Base-by-base conservation (phyloP, 2,329 filamentous ascomycete genomes). In the Catunica adiposa region DNA sequence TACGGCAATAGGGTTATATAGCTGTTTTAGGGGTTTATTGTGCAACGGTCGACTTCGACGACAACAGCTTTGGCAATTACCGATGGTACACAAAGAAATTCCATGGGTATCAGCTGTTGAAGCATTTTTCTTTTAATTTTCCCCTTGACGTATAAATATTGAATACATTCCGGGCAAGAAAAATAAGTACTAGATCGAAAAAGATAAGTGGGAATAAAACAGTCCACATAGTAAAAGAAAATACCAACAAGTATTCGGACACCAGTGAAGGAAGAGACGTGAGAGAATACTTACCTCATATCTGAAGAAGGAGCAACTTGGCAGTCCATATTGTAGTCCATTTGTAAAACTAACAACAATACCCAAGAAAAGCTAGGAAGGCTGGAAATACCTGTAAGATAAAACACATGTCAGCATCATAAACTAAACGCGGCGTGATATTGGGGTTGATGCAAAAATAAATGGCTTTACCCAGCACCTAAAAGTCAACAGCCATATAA, bases 261-360 rank as follows among this genome's bases (percentile, higher is more conserved):
- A 15, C 25, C 2, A n/a, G 8, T 26, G 9, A 51, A 31, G 20
- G 25, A 50, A 34, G 11, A 7, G 25, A 29, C 15, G 31, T 17
- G 9, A 31, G 15, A 9, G 47, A 31, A 51, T 15, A 20, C 48
- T 51, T 51, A 51, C 48, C 48, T 51, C 23, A 51, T 51, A 31
- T 34, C 48, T 15, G 48, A 51, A 26, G 46, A 15, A 51, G 48
- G 48, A 34, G 48, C 48, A 31, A 51, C 48, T 25, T 51, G 48
- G 26, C 25, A 29, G 17, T 51, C 48, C 48, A 51, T 51, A 9
- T 51, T 29, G 2, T 51, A 51, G 22, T 51, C 48, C 48, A 51
- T 51, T n/a, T 29, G 40, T 44, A 5, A 44, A 17, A 44, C n/a
- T 3, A n/a, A 44, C 5, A 34, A 34, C 29, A 34, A 34, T 5